Conservation (phyloP, 305 asterid genomes). For the Fraxinus xanthoxyloides region DNA sequence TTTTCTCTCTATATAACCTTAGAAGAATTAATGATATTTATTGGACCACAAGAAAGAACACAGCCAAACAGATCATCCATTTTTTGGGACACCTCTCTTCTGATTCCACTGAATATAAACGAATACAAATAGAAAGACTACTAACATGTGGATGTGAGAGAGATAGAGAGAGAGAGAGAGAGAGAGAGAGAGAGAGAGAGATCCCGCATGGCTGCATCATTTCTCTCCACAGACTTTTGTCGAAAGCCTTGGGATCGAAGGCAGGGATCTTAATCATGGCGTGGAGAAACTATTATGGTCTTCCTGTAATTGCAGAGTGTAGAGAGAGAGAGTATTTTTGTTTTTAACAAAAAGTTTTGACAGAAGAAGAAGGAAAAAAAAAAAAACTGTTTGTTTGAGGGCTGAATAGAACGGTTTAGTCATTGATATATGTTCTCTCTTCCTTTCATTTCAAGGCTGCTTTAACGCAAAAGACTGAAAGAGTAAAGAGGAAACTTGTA, state of each 20-base stretch:
- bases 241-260: conserved; percentile 85
- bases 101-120: conserved; percentile 33
- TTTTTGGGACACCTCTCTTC: conserved; percentile 18
- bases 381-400: conserved; percentile 2
- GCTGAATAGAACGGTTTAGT: conserved; percentile 18
- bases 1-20: neutral
- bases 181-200: conserved; percentile 8
- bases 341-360: neutral
- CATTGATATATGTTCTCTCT: conserved; percentile 18
- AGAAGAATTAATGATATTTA: conserved; percentile 19
- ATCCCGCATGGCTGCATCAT: conserved; percentile 53
- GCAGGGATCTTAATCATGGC: conserved; percentile 53
- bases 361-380: neutral
- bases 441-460: conserved; percentile 49
- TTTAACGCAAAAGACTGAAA: conserved; percentile 50
- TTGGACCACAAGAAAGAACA: conserved; percentile 47
- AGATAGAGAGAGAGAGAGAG: neutral
- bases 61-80: conserved; percentile 18
- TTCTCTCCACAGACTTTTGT: conserved; percentile 55
- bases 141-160: conserved; percentile 39
- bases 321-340: conserved; percentile 13
- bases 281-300: conserved; percentile 38
- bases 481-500: conserved; percentile 57
- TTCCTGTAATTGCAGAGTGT: conserved; percentile 39
- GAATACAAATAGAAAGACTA: neutral